A percentile compares a stretch with the other conserved stretches of the same genome.
These are phyloP conservation scores for Globisporangium radiosum DNA, from an alignment of 352 stramenopile species.

Conservation along the genomic window DNA sequence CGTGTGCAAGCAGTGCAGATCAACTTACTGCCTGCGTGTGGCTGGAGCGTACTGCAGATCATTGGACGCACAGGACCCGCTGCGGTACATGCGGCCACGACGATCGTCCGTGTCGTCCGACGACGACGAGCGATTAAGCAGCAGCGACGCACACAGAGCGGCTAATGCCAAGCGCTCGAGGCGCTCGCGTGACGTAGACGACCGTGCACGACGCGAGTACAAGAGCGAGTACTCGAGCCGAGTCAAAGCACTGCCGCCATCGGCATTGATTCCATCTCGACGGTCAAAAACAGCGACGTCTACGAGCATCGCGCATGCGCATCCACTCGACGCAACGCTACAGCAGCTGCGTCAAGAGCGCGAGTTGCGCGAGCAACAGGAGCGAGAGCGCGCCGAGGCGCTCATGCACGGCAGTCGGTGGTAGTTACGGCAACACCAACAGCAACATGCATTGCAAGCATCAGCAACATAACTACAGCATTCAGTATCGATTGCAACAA, in stretches of 20 bases:
- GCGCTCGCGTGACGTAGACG: slow-evolving; percentile 1
- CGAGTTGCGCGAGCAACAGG: slow-evolving; percentile 22
- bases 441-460: no score
- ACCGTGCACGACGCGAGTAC: slow-evolving; percentile 11
- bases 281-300: neutral
- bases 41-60: slow-evolving; percentile 15
- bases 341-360: slow-evolving; percentile 38
- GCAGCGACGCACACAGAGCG: neutral
- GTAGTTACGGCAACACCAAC: no score
- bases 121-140: slow-evolving; percentile 1
- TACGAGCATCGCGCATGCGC: slow-evolving; percentile 1
- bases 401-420: slow-evolving; percentile 12
- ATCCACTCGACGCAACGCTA: slow-evolving; percentile 15
- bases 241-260: no score
- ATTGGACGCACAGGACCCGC: slow-evolving; percentile 24
- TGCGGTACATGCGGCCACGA: slow-evolving; percentile 32
- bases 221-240: slow-evolving; percentile 14
- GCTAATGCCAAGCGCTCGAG: neutral
- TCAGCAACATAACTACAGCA: no score
- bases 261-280: neutral
- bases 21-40: no score
- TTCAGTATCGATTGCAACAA: no score
- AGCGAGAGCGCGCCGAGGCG: slow-evolving; percentile 23
- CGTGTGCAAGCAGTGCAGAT: no score
- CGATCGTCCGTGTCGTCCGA: slow-evolving; percentile 5